Percentiles rank a stretch among this genome's conserved stretches.
Conservation (phyloP, 2,329 filamentous ascomycete genomes). For the Colletotrichum karsti region DNA sequence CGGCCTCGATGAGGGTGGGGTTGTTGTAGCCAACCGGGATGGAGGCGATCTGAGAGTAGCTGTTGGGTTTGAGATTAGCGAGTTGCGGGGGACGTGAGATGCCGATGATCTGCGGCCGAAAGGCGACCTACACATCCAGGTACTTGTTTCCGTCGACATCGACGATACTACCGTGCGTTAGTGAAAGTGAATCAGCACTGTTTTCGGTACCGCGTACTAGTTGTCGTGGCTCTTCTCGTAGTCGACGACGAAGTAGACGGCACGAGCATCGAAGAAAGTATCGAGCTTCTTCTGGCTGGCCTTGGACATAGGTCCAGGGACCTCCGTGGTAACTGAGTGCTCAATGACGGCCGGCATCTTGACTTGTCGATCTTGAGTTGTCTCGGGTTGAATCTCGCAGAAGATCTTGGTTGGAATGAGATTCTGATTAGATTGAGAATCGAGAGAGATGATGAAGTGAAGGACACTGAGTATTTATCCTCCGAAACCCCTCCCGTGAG, state of each 20-base stretch:
- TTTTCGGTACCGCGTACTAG: constrained; percentile 41
- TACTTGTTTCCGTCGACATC: constrained; percentile 59
- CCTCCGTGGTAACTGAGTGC: constrained; percentile 44
- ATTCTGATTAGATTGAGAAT: neutral
- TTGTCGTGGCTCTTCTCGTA: constrained; percentile 62
- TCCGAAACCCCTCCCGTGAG: neutral
- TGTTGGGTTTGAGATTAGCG: constrained; percentile 34
- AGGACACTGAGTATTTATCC: constrained; percentile 20
- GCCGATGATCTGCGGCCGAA: constrained; percentile 3
- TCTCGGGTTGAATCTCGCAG: neutral
- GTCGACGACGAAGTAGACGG: constrained; percentile 61
- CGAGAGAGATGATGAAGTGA: neutral
- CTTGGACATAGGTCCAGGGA: constrained; percentile 49
- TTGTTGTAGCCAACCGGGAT: constrained; percentile 89
- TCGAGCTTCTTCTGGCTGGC: constrained; percentile 51
- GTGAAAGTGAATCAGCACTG: rapidly evolving
- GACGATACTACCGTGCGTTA: constrained; percentile 42
- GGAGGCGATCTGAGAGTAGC: constrained; percentile 83
- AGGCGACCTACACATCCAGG: constrained; percentile 52
- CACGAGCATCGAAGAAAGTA: constrained; percentile 59
- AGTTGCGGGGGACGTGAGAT: neutral
- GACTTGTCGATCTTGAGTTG: constrained; percentile 1
- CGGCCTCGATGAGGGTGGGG: constrained; percentile 70
- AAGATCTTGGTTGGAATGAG: neutral
- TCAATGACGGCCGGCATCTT: constrained; percentile 44